phyloP scores from a whole-genome alignment of 2,329 filamentous ascomycete species.

The Colletotrichum sidae region DNA sequence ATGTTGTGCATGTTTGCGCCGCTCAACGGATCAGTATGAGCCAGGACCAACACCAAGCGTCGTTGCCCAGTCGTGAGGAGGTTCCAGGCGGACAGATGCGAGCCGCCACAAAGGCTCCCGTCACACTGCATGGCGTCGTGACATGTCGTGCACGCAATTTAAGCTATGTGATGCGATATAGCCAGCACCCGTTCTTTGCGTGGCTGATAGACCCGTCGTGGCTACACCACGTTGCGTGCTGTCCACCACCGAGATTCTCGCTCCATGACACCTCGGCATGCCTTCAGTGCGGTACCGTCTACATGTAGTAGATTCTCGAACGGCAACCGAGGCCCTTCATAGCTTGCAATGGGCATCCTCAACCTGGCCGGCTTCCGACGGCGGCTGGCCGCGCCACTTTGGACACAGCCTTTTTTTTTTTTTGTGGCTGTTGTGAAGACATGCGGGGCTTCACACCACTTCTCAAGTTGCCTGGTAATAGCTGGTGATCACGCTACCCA shows the following conservation, averaged over 20 bases:
- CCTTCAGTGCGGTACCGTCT: not conserved
- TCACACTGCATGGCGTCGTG: slow-evolving; percentile 19
- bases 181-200: slow-evolving; percentile 14
- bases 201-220: slow-evolving; percentile 1
- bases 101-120: slow-evolving; percentile 10
- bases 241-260: not conserved
- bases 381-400: no score
- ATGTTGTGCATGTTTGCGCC: not conserved
- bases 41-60: not conserved
- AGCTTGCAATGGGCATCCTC: no score
- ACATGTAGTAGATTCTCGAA: slow-evolving; percentile 5
- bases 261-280: not conserved
- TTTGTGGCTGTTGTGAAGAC: not conserved
- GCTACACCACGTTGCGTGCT: slow-evolving; percentile 2
- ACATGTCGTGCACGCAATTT: slow-evolving; percentile 1
- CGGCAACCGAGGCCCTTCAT: not conserved
- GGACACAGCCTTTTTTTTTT: no score
- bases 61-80: not conserved
- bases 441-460: slow-evolving; percentile 31
- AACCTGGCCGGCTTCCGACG: no score
- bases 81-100: not conserved
- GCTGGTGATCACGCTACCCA: slow-evolving; percentile 35
- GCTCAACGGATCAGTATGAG: not conserved
- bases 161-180: slow-evolving; percentile 33
- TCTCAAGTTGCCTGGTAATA: not conserved